Conservation (phyloP, 495 filamentous ascomycete genomes). For the Zalerion maritima region DNA sequence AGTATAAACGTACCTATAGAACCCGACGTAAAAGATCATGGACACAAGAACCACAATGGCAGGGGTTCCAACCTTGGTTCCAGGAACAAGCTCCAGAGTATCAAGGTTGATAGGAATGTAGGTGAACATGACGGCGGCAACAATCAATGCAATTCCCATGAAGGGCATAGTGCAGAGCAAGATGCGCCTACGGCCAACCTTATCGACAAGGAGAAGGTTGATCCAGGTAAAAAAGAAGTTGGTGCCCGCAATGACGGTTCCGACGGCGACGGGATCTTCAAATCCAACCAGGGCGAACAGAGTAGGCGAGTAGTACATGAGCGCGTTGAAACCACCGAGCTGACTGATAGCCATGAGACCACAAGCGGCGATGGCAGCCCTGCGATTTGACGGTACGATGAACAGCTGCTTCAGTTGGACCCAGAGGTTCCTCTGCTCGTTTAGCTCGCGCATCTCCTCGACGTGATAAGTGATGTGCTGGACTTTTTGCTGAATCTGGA, state of each 20-base stretch:
- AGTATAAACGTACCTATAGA: too few species aligned
- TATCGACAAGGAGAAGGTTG: constrained; percentile 35
- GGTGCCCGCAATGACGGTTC: constrained; percentile 32
- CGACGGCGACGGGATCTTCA: constrained; percentile 32
- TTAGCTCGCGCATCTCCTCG: constrained; percentile 21
- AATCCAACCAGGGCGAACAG: constrained; percentile 40
- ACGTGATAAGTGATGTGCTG: constrained; percentile 20
- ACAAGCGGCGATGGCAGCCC: constrained; percentile 33
- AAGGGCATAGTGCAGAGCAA: constrained; percentile 30
- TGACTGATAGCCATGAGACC: constrained; percentile 34
- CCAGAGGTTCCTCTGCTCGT: constrained; percentile 18
- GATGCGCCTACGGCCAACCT: constrained; percentile 30
- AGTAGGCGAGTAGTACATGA: constrained; percentile 37
- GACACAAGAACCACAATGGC: constrained; percentile 26
- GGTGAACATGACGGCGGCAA: constrained; percentile 31
- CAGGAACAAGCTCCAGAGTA: constrained; percentile 2
- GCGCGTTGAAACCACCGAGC: constrained; percentile 32
- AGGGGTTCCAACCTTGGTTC: constrained; percentile 19
- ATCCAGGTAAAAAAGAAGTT: constrained; percentile 39
- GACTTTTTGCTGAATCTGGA: constrained; percentile 23
- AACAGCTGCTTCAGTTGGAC: constrained; percentile 29
- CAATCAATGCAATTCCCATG: constrained; percentile 24
- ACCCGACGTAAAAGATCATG: constrained; percentile 35
- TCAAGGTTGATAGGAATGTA: constrained; percentile 33
- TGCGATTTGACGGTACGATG: constrained; percentile 22